Evolutionary conservation across 352 stramenopile species (phyloP).

Genomic region (Globisporangium polare): DNA sequence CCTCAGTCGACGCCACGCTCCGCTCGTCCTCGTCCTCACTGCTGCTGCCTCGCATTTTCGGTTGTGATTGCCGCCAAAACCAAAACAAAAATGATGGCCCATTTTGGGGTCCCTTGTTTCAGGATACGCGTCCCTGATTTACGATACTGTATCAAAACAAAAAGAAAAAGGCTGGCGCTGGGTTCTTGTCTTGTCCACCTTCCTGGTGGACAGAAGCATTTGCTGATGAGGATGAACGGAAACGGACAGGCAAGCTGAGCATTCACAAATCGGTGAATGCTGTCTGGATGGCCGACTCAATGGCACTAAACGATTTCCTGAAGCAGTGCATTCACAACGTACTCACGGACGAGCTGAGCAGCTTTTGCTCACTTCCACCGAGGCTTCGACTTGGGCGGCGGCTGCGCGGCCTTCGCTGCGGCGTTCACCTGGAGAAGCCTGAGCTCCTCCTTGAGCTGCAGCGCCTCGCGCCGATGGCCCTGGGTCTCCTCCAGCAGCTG

Average conservation of each 20-base stretch:
- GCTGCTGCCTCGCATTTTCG: conserved; percentile 1
- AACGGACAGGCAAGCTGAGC: no score
- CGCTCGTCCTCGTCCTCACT: background rate
- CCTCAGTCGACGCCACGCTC: background rate
- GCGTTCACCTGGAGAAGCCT: background rate
- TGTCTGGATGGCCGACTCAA: no score
- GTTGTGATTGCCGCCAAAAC: background rate
- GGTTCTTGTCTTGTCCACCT: no score
- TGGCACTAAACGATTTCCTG: no score
- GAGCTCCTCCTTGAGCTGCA: background rate
- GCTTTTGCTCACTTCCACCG: background rate
- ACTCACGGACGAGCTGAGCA: background rate
- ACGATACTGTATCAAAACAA: no score
- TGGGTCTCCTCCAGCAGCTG: conserved; percentile 2
- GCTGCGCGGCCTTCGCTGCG: background rate
- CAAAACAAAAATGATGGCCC: no score
- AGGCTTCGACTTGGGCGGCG: background rate
- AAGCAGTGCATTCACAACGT: no score
- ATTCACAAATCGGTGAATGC: background rate
- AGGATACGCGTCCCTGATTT: background rate
- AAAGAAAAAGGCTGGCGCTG: no score
- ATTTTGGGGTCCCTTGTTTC: background rate
- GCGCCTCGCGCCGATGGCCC: background rate
- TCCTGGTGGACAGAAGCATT: no score
- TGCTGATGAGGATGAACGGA: no score